Conservation (phyloP, 1,139 yeast genomes). For the Geotrichum restrictum region DNA sequence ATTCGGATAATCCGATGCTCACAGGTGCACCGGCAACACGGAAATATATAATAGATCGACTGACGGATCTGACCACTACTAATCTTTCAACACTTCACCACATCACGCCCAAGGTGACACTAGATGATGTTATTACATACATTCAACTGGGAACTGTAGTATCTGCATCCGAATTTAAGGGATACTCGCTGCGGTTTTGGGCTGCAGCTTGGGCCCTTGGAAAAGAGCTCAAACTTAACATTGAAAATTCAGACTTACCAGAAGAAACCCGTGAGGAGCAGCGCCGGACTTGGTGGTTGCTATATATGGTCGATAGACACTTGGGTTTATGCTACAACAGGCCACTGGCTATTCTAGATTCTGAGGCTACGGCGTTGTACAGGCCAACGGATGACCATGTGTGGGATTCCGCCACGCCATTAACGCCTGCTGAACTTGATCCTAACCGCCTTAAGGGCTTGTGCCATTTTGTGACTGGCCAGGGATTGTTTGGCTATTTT, state of each 20-base stretch:
- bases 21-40: constrained; percentile 36
- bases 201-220: constrained; percentile 40
- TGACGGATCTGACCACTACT: constrained; percentile 33
- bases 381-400: constrained; percentile 39
- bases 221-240: constrained; percentile 35
- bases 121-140: constrained; percentile 41
- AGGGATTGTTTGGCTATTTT: constrained; percentile 31
- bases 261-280: constrained; percentile 42
- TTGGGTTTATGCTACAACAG: constrained; percentile 42
- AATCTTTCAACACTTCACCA: constrained; percentile 32
- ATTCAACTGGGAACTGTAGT: constrained; percentile 42
- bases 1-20: constrained; percentile 40
- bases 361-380: constrained; percentile 36
- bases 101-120: constrained; percentile 28
- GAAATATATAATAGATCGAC: constrained; percentile 31
- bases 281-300: constrained; percentile 45
- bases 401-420: constrained; percentile 34
- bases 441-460: constrained; percentile 27
- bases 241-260: constrained; percentile 32
- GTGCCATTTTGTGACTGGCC: constrained; percentile 24
- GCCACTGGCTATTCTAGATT: constrained; percentile 37
- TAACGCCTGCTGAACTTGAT: constrained; percentile 27
- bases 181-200: constrained; percentile 43
- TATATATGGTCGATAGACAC: constrained; percentile 43
- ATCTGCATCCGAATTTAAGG: constrained; percentile 43